Evolutionary conservation across 2,329 filamentous ascomycete species (phyloP).

Genomic region (Penicillium sumatraense): DNA sequence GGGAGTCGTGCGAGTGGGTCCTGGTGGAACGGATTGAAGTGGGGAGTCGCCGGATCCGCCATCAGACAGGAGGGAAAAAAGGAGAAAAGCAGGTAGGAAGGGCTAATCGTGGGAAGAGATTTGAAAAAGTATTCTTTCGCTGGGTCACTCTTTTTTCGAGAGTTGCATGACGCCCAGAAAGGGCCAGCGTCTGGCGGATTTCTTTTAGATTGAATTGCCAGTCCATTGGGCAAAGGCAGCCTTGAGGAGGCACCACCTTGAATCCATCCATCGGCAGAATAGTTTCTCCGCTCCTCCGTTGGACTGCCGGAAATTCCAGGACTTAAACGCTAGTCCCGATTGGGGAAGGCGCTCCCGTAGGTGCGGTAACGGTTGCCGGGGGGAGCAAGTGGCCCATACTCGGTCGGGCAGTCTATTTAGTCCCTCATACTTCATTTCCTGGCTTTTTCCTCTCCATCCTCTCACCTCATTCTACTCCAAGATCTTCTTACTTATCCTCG

Average conservation of each 20-base stretch:
- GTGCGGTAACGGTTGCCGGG: conserved; percentile 48
- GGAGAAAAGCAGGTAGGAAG: background rate
- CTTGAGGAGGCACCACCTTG: too few relatives aligned
- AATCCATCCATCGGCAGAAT: too few relatives aligned
- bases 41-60: conserved; percentile 34
- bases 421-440: conserved; percentile 30
- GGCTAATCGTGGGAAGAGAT: background rate
- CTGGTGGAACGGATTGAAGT: conserved; percentile 33
- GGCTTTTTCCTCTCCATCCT: conserved; percentile 26
- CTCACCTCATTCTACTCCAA: too few relatives aligned
- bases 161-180: background rate
- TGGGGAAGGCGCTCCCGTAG: conserved; percentile 36
- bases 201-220: background rate
- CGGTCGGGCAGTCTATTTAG: conserved; percentile 44
- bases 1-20: conserved; percentile 37
- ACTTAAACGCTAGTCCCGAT: conserved; percentile 47
- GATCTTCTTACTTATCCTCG: conserved; percentile 23
- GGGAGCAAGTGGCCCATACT: conserved; percentile 29
- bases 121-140: background rate
- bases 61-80: conserved; percentile 24
- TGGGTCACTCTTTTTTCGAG: background rate
- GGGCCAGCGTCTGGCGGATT: background rate
- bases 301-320: background rate
- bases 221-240: background rate
- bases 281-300: background rate